Evolutionary conservation across 768 basidiomycete genomes (phyloP).

Genomic region (Trametes cubensis): DNA sequence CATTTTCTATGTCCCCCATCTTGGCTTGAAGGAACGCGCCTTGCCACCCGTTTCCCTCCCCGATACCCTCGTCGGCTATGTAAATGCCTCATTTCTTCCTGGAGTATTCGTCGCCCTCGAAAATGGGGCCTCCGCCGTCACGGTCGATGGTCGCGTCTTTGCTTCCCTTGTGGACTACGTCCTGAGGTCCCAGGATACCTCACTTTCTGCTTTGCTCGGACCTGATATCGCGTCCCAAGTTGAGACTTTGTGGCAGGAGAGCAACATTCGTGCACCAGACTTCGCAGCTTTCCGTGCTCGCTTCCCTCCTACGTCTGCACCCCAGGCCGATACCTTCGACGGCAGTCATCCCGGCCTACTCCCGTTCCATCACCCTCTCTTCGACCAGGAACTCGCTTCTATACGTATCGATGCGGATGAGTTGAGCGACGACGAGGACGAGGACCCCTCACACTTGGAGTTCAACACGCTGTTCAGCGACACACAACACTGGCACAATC

Average conservation of each 20-base stretch:
- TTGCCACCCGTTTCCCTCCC: slow-evolving; percentile 23
- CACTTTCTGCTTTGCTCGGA: slow-evolving; percentile 36
- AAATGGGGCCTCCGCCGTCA: slow-evolving; percentile 31
- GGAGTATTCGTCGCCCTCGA: slow-evolving; percentile 39
- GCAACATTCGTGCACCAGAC: slow-evolving; percentile 27
- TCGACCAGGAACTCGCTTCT: slow-evolving; percentile 43
- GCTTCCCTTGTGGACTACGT: slow-evolving; percentile 45
- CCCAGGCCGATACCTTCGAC: background rate
- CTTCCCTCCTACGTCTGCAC: slow-evolving; percentile 22
- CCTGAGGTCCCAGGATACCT: slow-evolving; percentile 26
- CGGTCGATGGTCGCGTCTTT: slow-evolving; percentile 60
- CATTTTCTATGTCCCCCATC: slow-evolving; percentile 38
- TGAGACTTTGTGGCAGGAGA: slow-evolving; percentile 30
- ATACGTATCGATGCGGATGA: slow-evolving; percentile 34
- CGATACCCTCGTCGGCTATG: slow-evolving; percentile 33
- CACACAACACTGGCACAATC: slow-evolving; percentile 63
- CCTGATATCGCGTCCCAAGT: slow-evolving; percentile 30
- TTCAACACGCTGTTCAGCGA: slow-evolving; percentile 52
- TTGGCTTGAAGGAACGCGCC: slow-evolving; percentile 47
- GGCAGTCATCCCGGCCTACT: slow-evolving; percentile 31
- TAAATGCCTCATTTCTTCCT: slow-evolving; percentile 47
- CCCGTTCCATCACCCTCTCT: slow-evolving; percentile 43
- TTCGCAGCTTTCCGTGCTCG: slow-evolving; percentile 33
- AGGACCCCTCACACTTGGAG: slow-evolving; percentile 34
- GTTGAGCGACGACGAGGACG: slow-evolving; percentile 25